These are phyloP conservation scores for Argentina anserina DNA, from an alignment of 306 rosid genomes.

Conservation along the genomic window DNA sequence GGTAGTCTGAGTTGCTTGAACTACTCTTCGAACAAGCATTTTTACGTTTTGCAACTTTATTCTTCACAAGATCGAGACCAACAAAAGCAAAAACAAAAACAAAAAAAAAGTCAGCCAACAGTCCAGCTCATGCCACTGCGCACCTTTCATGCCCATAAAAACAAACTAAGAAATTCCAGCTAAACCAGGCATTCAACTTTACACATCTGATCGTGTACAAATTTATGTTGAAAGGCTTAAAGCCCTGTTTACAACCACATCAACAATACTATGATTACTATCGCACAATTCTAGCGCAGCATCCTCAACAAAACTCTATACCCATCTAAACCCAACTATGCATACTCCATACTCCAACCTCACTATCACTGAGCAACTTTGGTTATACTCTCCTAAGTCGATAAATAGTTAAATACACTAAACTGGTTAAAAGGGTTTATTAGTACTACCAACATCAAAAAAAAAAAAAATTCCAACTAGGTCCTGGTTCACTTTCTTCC, in stretches of 20 bases:
- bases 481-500: background rate
- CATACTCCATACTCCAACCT: background rate
- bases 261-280: too few species aligned
- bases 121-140: background rate
- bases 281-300: background rate
- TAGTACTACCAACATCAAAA: too few species aligned
- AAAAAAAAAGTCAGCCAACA: background rate
- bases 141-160: background rate
- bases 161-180: background rate
- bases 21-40: slow-evolving; percentile 29
- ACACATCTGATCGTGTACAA: background rate
- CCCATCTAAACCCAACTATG: background rate
- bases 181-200: background rate
- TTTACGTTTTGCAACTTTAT: slow-evolving; percentile 38
- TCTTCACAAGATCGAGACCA: slow-evolving; percentile 37
- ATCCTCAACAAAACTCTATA: background rate
- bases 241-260: background rate
- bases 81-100: background rate
- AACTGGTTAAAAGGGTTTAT: background rate
- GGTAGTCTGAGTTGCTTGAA: slow-evolving; percentile 21
- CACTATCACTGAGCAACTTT: background rate
- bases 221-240: too few species aligned
- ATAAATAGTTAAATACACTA: background rate
- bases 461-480: too few species aligned
- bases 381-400: background rate